These are phyloP conservation scores for Aspergillus ostianus DNA, from an alignment of 495 filamentous ascomycete species.

Conservation along the genomic window DNA sequence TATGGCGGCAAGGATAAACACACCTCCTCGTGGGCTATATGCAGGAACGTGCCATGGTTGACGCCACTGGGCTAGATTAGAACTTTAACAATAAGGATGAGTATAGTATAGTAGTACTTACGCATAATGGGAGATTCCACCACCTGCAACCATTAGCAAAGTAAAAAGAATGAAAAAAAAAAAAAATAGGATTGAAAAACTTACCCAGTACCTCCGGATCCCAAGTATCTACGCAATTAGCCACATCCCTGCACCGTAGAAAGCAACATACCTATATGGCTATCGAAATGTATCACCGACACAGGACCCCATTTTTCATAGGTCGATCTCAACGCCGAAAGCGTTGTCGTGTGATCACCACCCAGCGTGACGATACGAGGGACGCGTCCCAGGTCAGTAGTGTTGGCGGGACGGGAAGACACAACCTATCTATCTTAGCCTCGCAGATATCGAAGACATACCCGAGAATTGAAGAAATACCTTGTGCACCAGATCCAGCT, in stretches of 20 bases:
- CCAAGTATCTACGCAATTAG: slow-evolving; percentile 40
- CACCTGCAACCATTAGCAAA: slow-evolving; percentile 15
- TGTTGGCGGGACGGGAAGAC: slow-evolving; percentile 26
- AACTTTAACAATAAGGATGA: neutral
- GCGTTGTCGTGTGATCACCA: slow-evolving; percentile 53
- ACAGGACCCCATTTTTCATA: slow-evolving; percentile 44
- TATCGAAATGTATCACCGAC: slow-evolving; percentile 55
- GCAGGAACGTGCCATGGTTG: slow-evolving; percentile 53
- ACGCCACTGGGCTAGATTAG: slow-evolving; percentile 34
- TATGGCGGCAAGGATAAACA: neutral
- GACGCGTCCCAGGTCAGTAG: slow-evolving; percentile 8
- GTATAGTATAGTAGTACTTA: slow-evolving; percentile 19
- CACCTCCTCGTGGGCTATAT: slow-evolving; percentile 52
- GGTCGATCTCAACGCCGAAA: slow-evolving; percentile 46
- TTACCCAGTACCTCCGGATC: slow-evolving; percentile 45
- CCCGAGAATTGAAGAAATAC: slow-evolving; percentile 14
- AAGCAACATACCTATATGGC: slow-evolving; percentile 35
- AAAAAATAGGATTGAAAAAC: neutral
- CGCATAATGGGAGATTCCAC: slow-evolving; percentile 51
- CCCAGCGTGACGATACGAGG: slow-evolving; percentile 52
- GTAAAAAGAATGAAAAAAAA: too few relatives aligned
- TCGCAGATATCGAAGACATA: neutral
- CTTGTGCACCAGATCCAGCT: slow-evolving; percentile 47
- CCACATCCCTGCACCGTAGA: neutral
- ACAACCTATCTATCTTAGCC: slow-evolving; percentile 13